These are phyloP conservation scores for Metarhizium rileyi DNA, from an alignment of 2,329 filamentous ascomycete species.

Conservation along the genomic window DNA sequence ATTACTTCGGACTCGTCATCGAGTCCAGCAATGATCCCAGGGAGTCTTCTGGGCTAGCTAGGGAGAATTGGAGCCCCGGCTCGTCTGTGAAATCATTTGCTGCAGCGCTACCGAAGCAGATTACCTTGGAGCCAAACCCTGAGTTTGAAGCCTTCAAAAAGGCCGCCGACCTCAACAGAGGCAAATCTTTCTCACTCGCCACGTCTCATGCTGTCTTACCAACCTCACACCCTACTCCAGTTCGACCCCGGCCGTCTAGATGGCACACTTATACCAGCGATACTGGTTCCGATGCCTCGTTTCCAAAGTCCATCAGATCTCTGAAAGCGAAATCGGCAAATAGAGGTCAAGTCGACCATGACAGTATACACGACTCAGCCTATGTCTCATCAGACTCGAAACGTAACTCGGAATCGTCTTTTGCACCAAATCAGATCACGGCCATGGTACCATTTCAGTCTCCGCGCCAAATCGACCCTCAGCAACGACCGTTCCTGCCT, in stretches of 20 bases:
- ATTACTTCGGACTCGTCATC: slow-evolving; percentile 74
- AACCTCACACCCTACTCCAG: slow-evolving; percentile 18
- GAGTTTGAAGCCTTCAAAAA: slow-evolving; percentile 74
- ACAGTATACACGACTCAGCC: slow-evolving; percentile 41
- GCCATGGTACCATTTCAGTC: slow-evolving; percentile 34
- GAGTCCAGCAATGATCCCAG: slow-evolving; percentile 51
- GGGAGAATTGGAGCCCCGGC: slow-evolving; percentile 65
- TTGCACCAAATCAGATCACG: slow-evolving; percentile 30
- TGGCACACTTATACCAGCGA: slow-evolving; percentile 41
- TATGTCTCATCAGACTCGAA: slow-evolving; percentile 46
- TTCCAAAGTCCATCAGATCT: slow-evolving; percentile 14
- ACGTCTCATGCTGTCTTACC: slow-evolving; percentile 34
- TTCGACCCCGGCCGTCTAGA: slow-evolving; percentile 34
- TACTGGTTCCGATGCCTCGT: slow-evolving; percentile 25
- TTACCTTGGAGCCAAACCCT: slow-evolving; percentile 65
- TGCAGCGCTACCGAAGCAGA: slow-evolving; percentile 56
- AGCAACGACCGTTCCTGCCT: slow-evolving; percentile 22
- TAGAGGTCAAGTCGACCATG: slow-evolving; percentile 35
- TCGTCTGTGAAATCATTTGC: slow-evolving; percentile 62
- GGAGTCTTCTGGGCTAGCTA: slow-evolving; percentile 53
- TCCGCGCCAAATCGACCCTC: slow-evolving; percentile 21
- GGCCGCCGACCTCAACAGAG: slow-evolving; percentile 57
- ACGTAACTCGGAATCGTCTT: slow-evolving; percentile 39
- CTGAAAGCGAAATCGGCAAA: slow-evolving; percentile 13
- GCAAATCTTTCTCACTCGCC: slow-evolving; percentile 35